A percentile compares a stretch with the other conserved stretches of the same genome.
phyloP scores from a whole-genome alignment of 1,139 yeast genomes.

The Saccharomycopsis crataegensis region DNA sequence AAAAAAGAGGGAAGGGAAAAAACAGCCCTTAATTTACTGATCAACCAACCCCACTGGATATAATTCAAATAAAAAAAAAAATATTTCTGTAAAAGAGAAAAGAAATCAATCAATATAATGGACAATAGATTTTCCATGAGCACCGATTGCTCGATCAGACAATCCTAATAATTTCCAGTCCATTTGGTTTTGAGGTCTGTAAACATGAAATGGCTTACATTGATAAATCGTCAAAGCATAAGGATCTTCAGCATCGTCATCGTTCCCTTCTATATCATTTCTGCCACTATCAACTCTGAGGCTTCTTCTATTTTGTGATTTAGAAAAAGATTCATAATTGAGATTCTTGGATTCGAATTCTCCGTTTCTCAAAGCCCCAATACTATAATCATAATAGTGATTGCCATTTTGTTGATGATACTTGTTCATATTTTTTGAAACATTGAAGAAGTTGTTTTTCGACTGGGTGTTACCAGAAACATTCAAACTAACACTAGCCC shows the following conservation, averaged over 20 bases:
- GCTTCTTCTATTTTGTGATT: neutral
- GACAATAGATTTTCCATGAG: slow-evolving; percentile 13
- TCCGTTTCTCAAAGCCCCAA: slow-evolving; percentile 11
- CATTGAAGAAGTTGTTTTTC: slow-evolving; percentile 4
- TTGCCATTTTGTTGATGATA: neutral
- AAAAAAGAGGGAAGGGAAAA: no score
- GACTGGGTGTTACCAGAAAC: neutral
- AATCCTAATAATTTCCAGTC: slow-evolving; percentile 20
- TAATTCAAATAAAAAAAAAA: neutral
- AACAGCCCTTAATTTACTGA: no score
- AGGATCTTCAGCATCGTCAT: slow-evolving; percentile 1
- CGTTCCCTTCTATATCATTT: neutral
- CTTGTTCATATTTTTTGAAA: neutral
- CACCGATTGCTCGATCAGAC: slow-evolving; percentile 12
- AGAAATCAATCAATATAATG: slow-evolving; percentile 18
- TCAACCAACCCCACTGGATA: no score
- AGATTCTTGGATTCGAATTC: neutral
- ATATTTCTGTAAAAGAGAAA: neutral
- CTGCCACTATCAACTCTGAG: neutral
- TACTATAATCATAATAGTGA: slow-evolving; percentile 11
- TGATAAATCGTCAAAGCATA: slow-evolving; percentile 15
- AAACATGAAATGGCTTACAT: slow-evolving; percentile 15
- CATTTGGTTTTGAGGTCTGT: slow-evolving; percentile 18
- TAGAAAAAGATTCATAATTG: neutral
- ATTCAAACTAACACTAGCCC: slow-evolving; percentile 9